phyloP scores from a whole-genome alignment of 208 protist genomes.

The Trypanosoma vivax region DNA sequence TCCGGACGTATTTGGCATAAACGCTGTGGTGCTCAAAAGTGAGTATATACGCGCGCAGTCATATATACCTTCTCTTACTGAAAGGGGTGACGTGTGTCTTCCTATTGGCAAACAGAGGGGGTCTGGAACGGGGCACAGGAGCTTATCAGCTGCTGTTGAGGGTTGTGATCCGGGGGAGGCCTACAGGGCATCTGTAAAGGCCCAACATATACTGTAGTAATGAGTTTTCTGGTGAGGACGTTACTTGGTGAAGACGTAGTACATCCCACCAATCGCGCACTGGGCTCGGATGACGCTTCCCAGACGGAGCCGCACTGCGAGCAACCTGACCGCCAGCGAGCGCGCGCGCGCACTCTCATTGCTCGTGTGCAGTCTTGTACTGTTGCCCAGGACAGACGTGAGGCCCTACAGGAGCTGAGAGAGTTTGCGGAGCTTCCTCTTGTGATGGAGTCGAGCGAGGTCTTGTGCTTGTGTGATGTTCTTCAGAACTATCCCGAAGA shows the following conservation, averaged over 20 bases:
- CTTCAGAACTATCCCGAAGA: constrained; percentile 32
- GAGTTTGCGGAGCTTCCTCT: constrained; percentile 45
- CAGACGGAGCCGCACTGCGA: neutral
- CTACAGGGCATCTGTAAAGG: neutral
- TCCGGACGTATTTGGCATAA: no score
- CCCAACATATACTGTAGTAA: constrained; percentile 9
- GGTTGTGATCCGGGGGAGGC: no score
- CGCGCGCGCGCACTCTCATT: constrained; percentile 52
- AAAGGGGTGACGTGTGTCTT: no score
- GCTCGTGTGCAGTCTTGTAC: constrained; percentile 66
- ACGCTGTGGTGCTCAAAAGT: no score
- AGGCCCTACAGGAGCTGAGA: constrained; percentile 54
- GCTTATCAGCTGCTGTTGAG: no score
- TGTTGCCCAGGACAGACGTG: constrained; percentile 74
- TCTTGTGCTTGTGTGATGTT: constrained; percentile 34
- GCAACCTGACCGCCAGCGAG: neutral
- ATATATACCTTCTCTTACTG: no score
- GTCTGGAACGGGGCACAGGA: no score
- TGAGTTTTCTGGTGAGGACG: constrained; percentile 73
- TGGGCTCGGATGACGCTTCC: no score
- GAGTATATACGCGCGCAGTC: no score
- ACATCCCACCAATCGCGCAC: constrained; percentile 31
- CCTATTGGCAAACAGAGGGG: no score
- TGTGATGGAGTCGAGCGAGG: constrained; percentile 32
- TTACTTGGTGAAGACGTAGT: constrained; percentile 76